These are phyloP conservation scores for Fragaria nilgerrensis DNA, from an alignment of 306 rosid genomes.

Conservation along the genomic window DNA sequence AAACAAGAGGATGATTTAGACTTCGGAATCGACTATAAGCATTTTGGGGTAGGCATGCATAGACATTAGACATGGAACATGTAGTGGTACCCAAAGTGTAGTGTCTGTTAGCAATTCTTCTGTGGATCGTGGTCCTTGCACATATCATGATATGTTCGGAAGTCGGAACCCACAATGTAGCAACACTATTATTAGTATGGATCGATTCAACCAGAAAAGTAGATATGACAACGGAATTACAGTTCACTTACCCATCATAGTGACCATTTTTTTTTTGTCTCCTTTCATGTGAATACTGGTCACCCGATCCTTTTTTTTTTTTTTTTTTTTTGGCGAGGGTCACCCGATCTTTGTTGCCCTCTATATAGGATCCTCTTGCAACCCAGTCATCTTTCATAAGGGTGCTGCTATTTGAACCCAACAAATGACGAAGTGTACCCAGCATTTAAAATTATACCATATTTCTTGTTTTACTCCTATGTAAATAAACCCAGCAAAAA, in stretches of 20 bases:
- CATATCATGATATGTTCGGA: neutral
- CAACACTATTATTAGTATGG: neutral
- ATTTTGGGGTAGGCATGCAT: neutral
- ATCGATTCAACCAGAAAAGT: neutral
- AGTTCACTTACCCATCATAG: neutral
- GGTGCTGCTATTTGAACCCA: too few relatives aligned
- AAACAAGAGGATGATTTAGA: neutral
- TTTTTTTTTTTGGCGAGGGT: neutral
- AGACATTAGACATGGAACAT: neutral
- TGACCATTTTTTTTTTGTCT: neutral
- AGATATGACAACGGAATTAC: neutral
- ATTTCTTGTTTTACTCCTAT: too few relatives aligned
- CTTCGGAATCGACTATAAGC: neutral
- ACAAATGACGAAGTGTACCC: too few relatives aligned
- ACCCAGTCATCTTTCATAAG: neutral
- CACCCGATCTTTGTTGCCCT: neutral
- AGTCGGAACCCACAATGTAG: neutral
- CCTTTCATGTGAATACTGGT: neutral
- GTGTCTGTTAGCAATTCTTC: neutral
- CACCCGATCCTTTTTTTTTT: too few relatives aligned
- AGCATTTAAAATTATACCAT: too few relatives aligned
- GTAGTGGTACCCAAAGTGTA: neutral
- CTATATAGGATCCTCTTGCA: neutral
- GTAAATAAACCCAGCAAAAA: too few relatives aligned
- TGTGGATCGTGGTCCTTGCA: neutral